Evolutionary conservation across 2,329 filamentous ascomycete genomes (phyloP).

Genomic region (Trichoderma sp.): DNA sequence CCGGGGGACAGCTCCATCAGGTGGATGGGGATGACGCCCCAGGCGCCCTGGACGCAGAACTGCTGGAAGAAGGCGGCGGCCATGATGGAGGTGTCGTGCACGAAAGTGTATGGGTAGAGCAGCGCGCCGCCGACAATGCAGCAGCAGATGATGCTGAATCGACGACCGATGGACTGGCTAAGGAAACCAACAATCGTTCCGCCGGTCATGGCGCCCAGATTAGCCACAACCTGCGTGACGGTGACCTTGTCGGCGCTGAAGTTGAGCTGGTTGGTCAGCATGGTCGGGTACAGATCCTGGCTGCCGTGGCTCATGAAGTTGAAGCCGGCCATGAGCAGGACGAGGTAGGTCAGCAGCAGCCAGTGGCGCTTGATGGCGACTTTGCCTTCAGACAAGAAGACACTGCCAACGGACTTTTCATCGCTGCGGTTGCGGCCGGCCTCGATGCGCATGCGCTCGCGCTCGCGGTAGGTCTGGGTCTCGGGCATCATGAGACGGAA

Average conservation of each 20-base stretch:
- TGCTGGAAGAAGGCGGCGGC: slow-evolving; percentile 85
- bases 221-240: slow-evolving; percentile 72
- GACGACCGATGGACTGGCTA: slow-evolving; percentile 70
- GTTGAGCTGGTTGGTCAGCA: slow-evolving; percentile 60
- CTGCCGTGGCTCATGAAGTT: slow-evolving; percentile 89
- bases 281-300: slow-evolving; percentile 64
- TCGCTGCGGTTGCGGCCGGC: slow-evolving; percentile 34
- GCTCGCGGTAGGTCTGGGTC: slow-evolving; percentile 72
- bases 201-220: slow-evolving; percentile 71
- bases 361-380: slow-evolving; percentile 80
- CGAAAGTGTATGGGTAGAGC: slow-evolving; percentile 82
- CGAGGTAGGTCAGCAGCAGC: slow-evolving; percentile 78
- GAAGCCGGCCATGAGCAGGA: slow-evolving; percentile 86
- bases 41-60: slow-evolving; percentile 77
- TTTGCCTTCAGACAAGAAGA: slow-evolving; percentile 77
- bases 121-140: slow-evolving; percentile 71
- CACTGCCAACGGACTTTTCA: slow-evolving; percentile 49
- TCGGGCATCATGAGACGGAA: slow-evolving; percentile 80
- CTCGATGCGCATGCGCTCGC: slow-evolving; percentile 63
- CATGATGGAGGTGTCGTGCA: slow-evolving; percentile 64
- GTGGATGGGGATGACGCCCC: slow-evolving; percentile 77
- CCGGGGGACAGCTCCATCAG: slow-evolving; percentile 77
- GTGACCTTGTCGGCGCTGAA: slow-evolving; percentile 62
- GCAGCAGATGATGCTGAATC: slow-evolving; percentile 69
- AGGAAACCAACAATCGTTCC: slow-evolving; percentile 69